Conservation (phyloP, 2,329 filamentous ascomycete species). For the Trichophyton benhamiae region DNA sequence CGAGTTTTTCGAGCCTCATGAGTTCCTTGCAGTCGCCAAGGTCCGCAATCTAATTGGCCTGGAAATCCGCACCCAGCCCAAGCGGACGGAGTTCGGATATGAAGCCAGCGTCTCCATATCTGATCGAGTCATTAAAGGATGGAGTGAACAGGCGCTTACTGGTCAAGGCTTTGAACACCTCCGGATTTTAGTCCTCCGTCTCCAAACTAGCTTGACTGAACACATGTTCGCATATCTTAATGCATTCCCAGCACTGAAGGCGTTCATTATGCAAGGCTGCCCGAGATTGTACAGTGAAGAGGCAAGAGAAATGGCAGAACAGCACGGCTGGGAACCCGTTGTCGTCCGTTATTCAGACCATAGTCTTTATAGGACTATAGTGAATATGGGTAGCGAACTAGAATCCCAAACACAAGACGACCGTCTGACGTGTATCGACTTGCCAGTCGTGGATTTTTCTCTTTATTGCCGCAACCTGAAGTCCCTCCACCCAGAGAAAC, state of each 20-base stretch:
- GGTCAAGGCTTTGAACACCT: slow-evolving; percentile 28
- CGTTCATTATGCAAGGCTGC: slow-evolving; percentile 26
- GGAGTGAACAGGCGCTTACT: slow-evolving; percentile 27
- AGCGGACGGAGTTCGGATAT: slow-evolving; percentile 5
- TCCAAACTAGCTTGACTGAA: slow-evolving; percentile 23
- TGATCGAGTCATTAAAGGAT: slow-evolving; percentile 31
- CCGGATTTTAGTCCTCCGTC: slow-evolving; percentile 25
- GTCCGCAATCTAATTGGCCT: slow-evolving; percentile 31
- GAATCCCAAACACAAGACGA: neutral
- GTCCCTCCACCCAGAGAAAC: neutral
- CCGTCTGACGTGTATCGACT: neutral
- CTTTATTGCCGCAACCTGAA: neutral
- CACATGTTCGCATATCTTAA: slow-evolving; percentile 25
- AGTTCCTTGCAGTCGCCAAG: slow-evolving; percentile 28
- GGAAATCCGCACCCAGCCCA: slow-evolving; percentile 22
- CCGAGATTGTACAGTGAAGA: slow-evolving; percentile 18
- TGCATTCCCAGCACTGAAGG: slow-evolving; percentile 25
- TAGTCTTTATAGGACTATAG: neutral
- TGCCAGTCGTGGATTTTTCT: neutral
- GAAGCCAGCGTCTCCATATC: slow-evolving; percentile 19
- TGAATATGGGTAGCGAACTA: neutral
- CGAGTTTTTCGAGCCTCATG: slow-evolving; percentile 20
- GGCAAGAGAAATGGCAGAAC: slow-evolving; percentile 12
- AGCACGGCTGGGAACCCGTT: slow-evolving; percentile 20
- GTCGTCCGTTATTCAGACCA: neutral